Evolutionary conservation across 805 yeast genomes (phyloP), one percentile per base, ranked within the genome.

Genomic region (Wickerhamiella parazyma): DNA sequence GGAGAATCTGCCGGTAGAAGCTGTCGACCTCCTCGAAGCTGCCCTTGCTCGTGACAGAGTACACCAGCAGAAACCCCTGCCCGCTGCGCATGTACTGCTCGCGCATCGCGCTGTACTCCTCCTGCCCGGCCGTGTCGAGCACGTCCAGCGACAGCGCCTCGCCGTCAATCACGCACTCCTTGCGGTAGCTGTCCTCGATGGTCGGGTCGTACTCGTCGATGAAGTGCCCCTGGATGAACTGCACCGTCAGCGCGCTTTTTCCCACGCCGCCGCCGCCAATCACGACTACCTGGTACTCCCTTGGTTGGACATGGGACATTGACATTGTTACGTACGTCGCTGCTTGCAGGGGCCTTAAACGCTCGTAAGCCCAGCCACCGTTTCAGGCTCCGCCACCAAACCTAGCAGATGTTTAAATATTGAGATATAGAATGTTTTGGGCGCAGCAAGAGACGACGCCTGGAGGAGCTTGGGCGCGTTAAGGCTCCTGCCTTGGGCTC

Each of bases 241-340:
- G 94, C 51, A 91, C 91, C 21, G 98, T 91, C 50, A 91, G 68
- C 5, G 98, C 97, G 19, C 94, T 80, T 63, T 91, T 91, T 65
- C 98, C 98, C 45, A 91, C 98, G 65, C 95, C 96, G 59, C 97
- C 97, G 33, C 96, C 96, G 45, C 97, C 98, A 45, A 89, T 95
- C 36, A 89, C 96, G 4, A 91, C 98, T 47, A 91, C 66, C 60
- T 93, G 86, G 61, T 78, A 89, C 63, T 87, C 95, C 62, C 80
- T 48, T 16, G 44, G 44, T 12, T 48, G 49, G 26, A 36, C 21
- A 7, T 34, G 28, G 36, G 38, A 20, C 45, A 28, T 36, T 33
- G 38, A 20, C 45, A 28, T 36, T 33, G 41, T 38, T 38, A 38
- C 34, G 41, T 38, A 28, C 41, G 11, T 7, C 31, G 3, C n/a